Conservation (phyloP, 2,329 filamentous ascomycete species). For the Ophiostoma sp. region DNA sequence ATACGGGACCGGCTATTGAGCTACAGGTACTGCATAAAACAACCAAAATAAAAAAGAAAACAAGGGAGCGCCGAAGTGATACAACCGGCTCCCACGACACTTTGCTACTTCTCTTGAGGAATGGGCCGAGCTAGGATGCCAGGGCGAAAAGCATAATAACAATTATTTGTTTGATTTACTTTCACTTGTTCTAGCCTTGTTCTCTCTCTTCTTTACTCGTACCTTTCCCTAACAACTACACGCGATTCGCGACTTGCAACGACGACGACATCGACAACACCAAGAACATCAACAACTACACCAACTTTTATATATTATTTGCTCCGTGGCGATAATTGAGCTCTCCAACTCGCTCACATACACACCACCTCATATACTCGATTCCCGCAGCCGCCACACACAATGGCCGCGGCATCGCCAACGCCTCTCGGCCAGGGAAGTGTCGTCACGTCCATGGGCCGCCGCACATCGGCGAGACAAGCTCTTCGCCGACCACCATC, state of each 20-base stretch:
- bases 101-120: slow-evolving; percentile 1
- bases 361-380: neutral
- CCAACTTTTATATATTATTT: neutral
- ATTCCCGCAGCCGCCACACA: slow-evolving; percentile 3
- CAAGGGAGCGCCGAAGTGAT: slow-evolving; percentile 12
- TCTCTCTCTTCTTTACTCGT: slow-evolving; percentile 15
- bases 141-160: slow-evolving; percentile 22
- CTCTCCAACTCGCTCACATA: neutral
- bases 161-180: slow-evolving; percentile 20
- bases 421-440: slow-evolving; percentile 48
- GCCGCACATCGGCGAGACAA: slow-evolving; percentile 54
- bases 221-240: neutral
- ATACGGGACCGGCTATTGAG: slow-evolving; percentile 17
- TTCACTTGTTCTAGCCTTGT: slow-evolving; percentile 8
- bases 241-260: slow-evolving; percentile 5
- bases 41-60: slow-evolving; percentile 22
- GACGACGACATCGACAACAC: slow-evolving; percentile 10
- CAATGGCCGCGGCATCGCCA: slow-evolving; percentile 51
- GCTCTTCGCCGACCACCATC: slow-evolving; percentile 48
- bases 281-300: neutral
- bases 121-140: slow-evolving; percentile 17
- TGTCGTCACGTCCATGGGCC: slow-evolving; percentile 42
- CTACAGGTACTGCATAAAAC: neutral
- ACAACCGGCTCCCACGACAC: slow-evolving; percentile 8
- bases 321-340: neutral